Evolutionary conservation across 805 yeast species (phyloP).

Genomic region (Torulaspora franciscae): DNA sequence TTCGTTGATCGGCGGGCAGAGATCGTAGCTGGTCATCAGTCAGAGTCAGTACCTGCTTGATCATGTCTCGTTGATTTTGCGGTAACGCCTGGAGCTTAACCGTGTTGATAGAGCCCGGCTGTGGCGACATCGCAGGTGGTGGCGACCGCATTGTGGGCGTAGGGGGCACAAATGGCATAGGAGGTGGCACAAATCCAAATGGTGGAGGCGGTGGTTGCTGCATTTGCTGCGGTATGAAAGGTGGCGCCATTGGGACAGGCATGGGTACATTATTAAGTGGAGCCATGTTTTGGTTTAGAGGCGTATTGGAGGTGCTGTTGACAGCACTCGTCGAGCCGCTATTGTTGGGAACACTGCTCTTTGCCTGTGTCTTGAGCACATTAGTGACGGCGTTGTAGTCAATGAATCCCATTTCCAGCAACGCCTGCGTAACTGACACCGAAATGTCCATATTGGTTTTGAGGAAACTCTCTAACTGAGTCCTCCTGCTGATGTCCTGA

Average conservation of each 20-base stretch:
- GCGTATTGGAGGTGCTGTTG: slow-evolving; percentile 15
- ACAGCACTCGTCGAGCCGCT: slow-evolving; percentile 9
- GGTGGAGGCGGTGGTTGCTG: slow-evolving; percentile 18
- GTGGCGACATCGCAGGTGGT: slow-evolving; percentile 14
- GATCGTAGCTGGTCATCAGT: slow-evolving; percentile 41
- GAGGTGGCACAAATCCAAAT: slow-evolving; percentile 17
- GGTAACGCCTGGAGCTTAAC: slow-evolving; percentile 49
- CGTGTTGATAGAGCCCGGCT: slow-evolving; percentile 43
- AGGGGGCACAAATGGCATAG: slow-evolving; percentile 18
- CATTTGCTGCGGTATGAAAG: slow-evolving; percentile 17
- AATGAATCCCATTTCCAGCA: slow-evolving; percentile 70
- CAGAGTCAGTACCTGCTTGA: slow-evolving; percentile 45
- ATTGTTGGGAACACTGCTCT: slow-evolving; percentile 15
- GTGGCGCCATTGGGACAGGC: slow-evolving; percentile 14
- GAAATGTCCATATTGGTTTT: slow-evolving; percentile 54
- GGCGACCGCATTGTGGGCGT: slow-evolving; percentile 10
- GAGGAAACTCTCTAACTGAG: slow-evolving; percentile 50
- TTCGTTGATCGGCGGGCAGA: slow-evolving; percentile 44
- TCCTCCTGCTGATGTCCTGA: slow-evolving; percentile 42
- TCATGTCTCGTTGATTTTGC: slow-evolving; percentile 52
- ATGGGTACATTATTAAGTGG: slow-evolving; percentile 13
- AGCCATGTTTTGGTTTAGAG: slow-evolving; percentile 9
- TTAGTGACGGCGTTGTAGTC: slow-evolving; percentile 63
- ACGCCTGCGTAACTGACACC: slow-evolving; percentile 65
- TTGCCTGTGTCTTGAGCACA: slow-evolving; percentile 35